These are phyloP conservation scores for Zymoseptoria pseudotritici DNA, from an alignment of 2,329 filamentous ascomycete species.

Conservation along the genomic window DNA sequence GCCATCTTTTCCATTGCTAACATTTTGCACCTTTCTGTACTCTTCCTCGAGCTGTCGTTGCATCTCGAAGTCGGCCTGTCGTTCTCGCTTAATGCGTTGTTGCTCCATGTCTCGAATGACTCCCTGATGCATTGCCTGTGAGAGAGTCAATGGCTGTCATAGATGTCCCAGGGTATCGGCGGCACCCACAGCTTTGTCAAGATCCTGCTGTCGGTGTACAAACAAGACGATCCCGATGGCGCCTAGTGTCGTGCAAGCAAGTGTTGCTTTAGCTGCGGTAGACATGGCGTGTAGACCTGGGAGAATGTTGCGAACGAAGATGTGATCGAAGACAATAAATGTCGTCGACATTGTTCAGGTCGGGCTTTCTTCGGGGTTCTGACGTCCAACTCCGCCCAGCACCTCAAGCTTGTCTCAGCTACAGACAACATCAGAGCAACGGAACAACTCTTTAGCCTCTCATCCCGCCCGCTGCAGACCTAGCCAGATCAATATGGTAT, in stretches of 20 bases:
- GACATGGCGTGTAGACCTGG: conserved; percentile 57
- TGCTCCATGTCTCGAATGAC: conserved; percentile 93
- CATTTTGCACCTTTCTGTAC: conserved; percentile 81
- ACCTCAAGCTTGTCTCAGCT: background rate
- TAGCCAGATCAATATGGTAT: conserved; percentile 11
- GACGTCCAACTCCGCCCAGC: background rate
- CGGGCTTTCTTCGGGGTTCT: conserved; percentile 3
- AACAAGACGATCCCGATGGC: conserved; percentile 70
- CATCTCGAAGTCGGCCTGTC: conserved; percentile 90
- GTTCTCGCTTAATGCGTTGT: conserved; percentile 80
- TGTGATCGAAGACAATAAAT: conserved; percentile 1
- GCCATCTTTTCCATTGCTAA: conserved; percentile 46
- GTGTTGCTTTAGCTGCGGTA: conserved; percentile 76
- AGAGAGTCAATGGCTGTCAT: conserved; percentile 6
- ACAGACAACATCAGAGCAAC: background rate
- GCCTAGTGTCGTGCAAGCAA: conserved; percentile 68
- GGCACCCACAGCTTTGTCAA: conserved; percentile 66
- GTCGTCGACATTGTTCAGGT: background rate
- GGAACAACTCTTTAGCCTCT: background rate
- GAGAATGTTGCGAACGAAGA: background rate
- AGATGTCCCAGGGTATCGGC: conserved; percentile 1
- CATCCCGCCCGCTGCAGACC: background rate
- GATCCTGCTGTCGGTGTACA: conserved; percentile 82
- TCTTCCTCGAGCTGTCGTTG: conserved; percentile 78
- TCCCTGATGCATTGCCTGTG: conserved; percentile 86